Percentiles rank a stretch among this genome's conserved stretches.
Evolutionary conservation across 495 filamentous ascomycete genomes (phyloP).

Genomic region (Aspergillus diversus): DNA sequence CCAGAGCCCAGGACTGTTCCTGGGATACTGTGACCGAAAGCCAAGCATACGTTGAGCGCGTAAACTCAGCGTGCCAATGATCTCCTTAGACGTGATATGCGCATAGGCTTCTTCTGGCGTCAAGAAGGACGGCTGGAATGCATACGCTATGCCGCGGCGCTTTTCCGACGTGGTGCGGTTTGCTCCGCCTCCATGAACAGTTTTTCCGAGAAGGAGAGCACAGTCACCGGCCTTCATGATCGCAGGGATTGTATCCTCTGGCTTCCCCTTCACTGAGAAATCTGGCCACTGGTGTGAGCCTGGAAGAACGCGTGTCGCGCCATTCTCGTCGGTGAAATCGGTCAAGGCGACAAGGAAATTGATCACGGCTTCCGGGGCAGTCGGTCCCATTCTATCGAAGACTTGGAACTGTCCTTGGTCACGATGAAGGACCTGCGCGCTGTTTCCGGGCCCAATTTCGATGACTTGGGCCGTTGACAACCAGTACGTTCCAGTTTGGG

Average conservation of each 20-base stretch:
- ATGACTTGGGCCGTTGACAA: slow-evolving; percentile 20
- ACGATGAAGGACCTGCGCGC: slow-evolving; percentile 23
- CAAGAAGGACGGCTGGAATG: neutral
- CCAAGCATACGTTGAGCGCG: slow-evolving; percentile 18
- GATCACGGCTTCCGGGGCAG: slow-evolving; percentile 17
- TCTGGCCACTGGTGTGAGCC: slow-evolving; percentile 41
- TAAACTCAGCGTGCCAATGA: too few relatives aligned
- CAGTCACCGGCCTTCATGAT: neutral
- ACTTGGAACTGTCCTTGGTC: slow-evolving; percentile 18
- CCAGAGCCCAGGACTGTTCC: neutral
- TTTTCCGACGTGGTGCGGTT: neutral
- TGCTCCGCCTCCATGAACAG: neutral
- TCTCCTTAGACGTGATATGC: too few relatives aligned
- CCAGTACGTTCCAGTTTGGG: slow-evolving; percentile 17
- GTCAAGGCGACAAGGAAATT: slow-evolving; percentile 35
- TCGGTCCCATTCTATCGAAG: slow-evolving; percentile 13
- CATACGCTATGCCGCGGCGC: neutral
- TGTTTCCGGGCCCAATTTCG: slow-evolving; percentile 20
- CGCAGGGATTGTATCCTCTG: neutral
- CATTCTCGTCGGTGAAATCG: slow-evolving; percentile 37
- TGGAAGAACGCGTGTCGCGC: slow-evolving; percentile 45
- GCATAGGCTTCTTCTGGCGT: neutral
- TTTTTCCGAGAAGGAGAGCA: neutral
- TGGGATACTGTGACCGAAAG: slow-evolving; percentile 19
- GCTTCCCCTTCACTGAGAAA: neutral